These are phyloP conservation scores for Pythium guiyangense DNA, from an alignment of 352 stramenopile genomes.

Conservation along the genomic window DNA sequence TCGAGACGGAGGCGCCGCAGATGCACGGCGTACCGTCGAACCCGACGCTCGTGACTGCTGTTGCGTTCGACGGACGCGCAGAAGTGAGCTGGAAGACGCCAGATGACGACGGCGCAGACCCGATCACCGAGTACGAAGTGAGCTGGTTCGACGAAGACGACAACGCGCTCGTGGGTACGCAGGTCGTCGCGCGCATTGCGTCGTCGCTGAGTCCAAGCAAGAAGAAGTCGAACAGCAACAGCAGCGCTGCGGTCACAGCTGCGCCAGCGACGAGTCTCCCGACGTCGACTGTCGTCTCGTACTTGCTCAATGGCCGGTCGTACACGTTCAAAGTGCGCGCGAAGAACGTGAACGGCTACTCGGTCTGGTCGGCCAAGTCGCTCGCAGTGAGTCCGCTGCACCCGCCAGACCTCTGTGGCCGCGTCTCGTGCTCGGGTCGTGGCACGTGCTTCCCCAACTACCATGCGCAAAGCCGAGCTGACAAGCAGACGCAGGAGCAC, in stretches of 20 bases:
- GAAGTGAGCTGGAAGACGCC: constrained; percentile 58
- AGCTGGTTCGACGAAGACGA: constrained; percentile 53
- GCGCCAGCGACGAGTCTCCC: constrained; percentile 15
- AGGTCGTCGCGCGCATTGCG: constrained; percentile 23
- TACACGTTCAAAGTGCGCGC: constrained; percentile 72
- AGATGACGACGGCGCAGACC: constrained; percentile 58
- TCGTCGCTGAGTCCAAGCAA: constrained; percentile 13
- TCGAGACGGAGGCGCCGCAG: constrained; percentile 7
- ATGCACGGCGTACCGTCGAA: constrained; percentile 62
- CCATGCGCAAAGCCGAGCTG: constrained; percentile 8
- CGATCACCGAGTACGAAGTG: constrained; percentile 58
- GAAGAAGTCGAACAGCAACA: constrained; percentile 8
- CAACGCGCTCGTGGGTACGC: constrained; percentile 33
- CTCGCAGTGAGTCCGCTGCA: constrained; percentile 64
- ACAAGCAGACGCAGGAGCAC: not conserved
- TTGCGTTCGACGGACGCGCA: constrained; percentile 45
- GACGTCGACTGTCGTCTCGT: constrained; percentile 34
- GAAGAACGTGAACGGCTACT: constrained; percentile 58
- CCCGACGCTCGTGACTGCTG: constrained; percentile 48
- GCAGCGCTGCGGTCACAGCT: not conserved
- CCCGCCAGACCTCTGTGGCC: constrained; percentile 60
- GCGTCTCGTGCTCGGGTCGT: constrained; percentile 54
- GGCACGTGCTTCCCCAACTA: constrained; percentile 71
- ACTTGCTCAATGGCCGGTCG: constrained; percentile 52
- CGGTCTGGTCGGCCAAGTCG: constrained; percentile 69